phyloP scores from a whole-genome alignment of 371 early-diverging fungal genomes.

The Rhizopus sp. region DNA sequence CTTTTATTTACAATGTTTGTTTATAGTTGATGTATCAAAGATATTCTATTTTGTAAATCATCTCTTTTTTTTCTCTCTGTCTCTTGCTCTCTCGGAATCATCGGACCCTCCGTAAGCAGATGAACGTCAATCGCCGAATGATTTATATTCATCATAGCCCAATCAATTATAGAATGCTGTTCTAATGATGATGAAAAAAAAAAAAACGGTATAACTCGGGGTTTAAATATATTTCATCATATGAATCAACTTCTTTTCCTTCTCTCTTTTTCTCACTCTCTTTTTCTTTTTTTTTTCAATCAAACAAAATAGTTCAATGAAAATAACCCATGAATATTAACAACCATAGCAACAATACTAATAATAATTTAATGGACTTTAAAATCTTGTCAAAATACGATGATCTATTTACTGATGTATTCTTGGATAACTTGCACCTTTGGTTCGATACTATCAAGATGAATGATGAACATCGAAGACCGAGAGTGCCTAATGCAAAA shows the following conservation, averaged over 20 bases:
- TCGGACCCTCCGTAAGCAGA: too few species aligned
- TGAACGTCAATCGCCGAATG: too few species aligned
- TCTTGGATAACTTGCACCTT: slow-evolving; percentile 64
- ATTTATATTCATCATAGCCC: too few species aligned
- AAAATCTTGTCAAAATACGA: slow-evolving; percentile 65
- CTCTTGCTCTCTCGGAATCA: too few species aligned
- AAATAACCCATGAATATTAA: slow-evolving; percentile 1
- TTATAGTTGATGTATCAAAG: too few species aligned
- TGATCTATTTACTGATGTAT: slow-evolving; percentile 70
- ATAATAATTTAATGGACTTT: slow-evolving; percentile 39
- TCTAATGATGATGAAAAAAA: too few species aligned
- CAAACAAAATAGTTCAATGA: slow-evolving; percentile 2
- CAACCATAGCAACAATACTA: background rate
- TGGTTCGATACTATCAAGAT: slow-evolving; percentile 68
- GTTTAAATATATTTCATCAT: too few species aligned
- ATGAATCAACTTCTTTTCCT: background rate
- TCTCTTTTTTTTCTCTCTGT: too few species aligned
- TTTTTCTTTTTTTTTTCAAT: slow-evolving; percentile 5
- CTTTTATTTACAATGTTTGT: too few species aligned
- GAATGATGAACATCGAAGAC: slow-evolving; percentile 38
- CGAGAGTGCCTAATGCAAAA: slow-evolving; percentile 34
- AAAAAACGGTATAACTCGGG: too few species aligned
- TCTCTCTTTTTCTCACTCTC: slow-evolving; percentile 1
- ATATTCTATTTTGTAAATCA: too few species aligned
- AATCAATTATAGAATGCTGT: too few species aligned